These are phyloP conservation scores for Leccinum longicurvipes DNA, from an alignment of 768 basidiomycete genomes.

Conservation along the genomic window DNA sequence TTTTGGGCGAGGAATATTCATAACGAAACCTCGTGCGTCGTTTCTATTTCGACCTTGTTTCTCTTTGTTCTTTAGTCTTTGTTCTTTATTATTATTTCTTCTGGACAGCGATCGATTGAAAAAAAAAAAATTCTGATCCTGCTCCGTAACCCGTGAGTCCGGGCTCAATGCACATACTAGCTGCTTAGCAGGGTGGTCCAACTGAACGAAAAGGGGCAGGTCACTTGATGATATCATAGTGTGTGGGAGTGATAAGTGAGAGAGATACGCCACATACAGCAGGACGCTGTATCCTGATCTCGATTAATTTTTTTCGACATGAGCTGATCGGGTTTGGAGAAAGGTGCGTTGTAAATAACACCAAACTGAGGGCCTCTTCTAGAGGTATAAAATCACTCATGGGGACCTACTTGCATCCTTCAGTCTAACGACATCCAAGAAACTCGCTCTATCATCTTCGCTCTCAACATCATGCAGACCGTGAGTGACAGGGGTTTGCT, in stretches of 20 bases:
- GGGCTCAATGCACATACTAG: neutral
- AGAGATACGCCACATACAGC: neutral
- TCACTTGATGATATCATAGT: neutral
- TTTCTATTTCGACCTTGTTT: neutral
- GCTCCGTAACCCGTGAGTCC: neutral
- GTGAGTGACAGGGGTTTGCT: constrained; percentile 3
- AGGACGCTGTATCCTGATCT: neutral
- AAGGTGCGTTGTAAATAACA: neutral
- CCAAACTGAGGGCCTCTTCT: neutral
- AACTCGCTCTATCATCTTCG: constrained; percentile 1
- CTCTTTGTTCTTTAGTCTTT: neutral
- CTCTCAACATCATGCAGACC: constrained; percentile 15
- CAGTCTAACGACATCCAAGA: neutral
- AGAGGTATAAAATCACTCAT: constrained; percentile 8
- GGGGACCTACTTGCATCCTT: neutral
- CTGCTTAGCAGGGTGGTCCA: neutral
- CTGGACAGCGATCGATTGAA: neutral
- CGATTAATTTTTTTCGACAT: neutral
- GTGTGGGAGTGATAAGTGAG: neutral
- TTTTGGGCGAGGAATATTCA: neutral
- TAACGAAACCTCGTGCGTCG: neutral
- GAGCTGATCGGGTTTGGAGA: neutral
- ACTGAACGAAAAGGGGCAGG: neutral
- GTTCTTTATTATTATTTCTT: neutral
- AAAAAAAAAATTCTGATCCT: too few species aligned